phyloP scores from a whole-genome alignment of 2,329 filamentous ascomycete genomes.

The Tolypocladium album region DNA sequence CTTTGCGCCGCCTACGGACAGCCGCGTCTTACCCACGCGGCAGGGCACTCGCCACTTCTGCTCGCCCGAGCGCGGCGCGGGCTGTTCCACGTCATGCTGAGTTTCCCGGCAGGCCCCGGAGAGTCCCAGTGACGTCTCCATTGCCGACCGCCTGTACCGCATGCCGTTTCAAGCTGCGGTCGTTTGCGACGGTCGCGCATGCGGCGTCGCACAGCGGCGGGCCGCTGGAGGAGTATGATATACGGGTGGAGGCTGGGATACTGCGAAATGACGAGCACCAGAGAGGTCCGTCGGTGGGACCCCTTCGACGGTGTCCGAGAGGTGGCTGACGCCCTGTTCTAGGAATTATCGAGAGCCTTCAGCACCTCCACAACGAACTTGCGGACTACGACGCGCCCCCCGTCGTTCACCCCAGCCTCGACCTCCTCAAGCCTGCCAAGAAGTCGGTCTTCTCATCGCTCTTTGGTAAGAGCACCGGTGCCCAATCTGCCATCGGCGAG shows the following conservation, averaged over 20 bases:
- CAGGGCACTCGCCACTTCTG: neutral
- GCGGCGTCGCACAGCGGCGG: constrained; percentile 35
- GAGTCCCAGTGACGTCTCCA: neutral
- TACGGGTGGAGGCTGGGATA: constrained; percentile 60
- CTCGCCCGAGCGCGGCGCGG: neutral
- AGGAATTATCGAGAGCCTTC: constrained; percentile 83
- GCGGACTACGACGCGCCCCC: constrained; percentile 60
- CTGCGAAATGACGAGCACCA: constrained; percentile 87
- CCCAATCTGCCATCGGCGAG: constrained; percentile 27
- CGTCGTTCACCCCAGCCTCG: constrained; percentile 67
- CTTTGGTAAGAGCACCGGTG: constrained; percentile 40
- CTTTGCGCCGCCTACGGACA: neutral
- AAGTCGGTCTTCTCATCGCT: constrained; percentile 50
- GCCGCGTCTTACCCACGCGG: neutral
- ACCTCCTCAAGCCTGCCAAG: constrained; percentile 48
- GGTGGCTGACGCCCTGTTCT: neutral
- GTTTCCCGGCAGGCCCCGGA: neutral
- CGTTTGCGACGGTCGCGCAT: constrained; percentile 17
- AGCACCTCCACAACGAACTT: constrained; percentile 81
- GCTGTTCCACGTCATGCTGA: neutral
- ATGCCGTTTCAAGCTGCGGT: constrained; percentile 5
- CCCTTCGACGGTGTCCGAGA: neutral
- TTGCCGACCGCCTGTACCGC: neutral
- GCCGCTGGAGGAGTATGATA: constrained; percentile 81
- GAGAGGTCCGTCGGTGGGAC: constrained; percentile 45